Base-by-base conservation (phyloP, 1,284 basidiomycete genomes). In the Cryptococcus jaspeensis region DNA sequence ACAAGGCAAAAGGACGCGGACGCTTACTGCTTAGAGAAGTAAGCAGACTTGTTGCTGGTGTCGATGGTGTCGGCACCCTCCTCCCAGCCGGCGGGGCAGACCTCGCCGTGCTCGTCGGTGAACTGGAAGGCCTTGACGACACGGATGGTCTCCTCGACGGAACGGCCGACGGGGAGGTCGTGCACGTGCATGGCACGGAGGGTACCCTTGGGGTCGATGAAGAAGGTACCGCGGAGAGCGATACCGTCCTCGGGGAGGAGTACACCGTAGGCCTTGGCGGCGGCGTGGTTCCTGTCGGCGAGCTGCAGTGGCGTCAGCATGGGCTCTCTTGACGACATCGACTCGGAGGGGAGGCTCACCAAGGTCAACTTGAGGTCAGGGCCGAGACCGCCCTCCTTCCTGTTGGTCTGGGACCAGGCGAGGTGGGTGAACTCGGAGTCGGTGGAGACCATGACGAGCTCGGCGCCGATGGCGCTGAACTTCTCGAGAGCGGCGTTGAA, bases 381-480 rank as follows among this genome's bases (percentile, higher is more conserved):
- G 1, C 92, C 91, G 50, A 94, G 85, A 58, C 91, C 91, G 53
- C 91, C 92, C 70, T 88, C 83, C 75, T 86, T 87, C 74, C 89
- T 86, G 39, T 87, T 81, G 65, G 88, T 86, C 60, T 84, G 83
- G 16, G 89, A 83, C 91, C 91, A 94, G 2, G 90, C 89, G 62
- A 91, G 84, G 79, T 93, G 91, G 43, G 88, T 86, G 81, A 84
- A 93, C 71, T 91, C 84, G 11, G 90, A 92, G 78, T 94, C 91
- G 57, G 90, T 92, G 25, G 91, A 93, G 66, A 77, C 74, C 61
- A 87, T 87, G 60, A 93, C 83, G 51, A 94, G 86, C 53, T 81
- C 81, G 44, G 89, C 86, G 76, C 86, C 84, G 65, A 92, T 80
- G 56, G 82, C 82, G 54, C 84, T 80, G 81, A 94, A 92, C 65